Conservation (phyloP, 371 early-diverging fungal species). For the Lichtheimia corymbifera region DNA sequence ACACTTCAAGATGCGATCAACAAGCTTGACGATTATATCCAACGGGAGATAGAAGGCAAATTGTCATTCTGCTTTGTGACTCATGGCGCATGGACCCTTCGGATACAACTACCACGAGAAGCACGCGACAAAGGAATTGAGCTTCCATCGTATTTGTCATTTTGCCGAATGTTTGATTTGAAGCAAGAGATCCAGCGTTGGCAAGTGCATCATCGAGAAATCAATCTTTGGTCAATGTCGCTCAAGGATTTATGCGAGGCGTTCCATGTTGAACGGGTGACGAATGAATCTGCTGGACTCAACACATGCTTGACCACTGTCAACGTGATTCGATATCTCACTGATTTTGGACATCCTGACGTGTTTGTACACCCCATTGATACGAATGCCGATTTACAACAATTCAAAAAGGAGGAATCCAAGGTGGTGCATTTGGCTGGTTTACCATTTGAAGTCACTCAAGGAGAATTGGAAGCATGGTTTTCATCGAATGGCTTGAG, state of each 20-base stretch:
- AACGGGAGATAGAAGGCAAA: constrained; percentile 54
- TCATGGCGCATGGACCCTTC: constrained; percentile 76
- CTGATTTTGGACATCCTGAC: constrained; percentile 55
- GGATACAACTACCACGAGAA: constrained; percentile 74
- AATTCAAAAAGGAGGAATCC: constrained; percentile 70
- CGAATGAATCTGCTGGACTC: constrained; percentile 59
- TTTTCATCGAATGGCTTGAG: constrained; percentile 60
- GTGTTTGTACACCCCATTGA: constrained; percentile 70
- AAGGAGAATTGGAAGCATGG: constrained; percentile 68
- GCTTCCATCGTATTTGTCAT: constrained; percentile 59
- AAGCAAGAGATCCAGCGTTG: constrained; percentile 71
- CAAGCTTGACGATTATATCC: constrained; percentile 61
- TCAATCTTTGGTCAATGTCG: constrained; percentile 55
- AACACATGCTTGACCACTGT: constrained; percentile 66
- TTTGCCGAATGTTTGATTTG: constrained; percentile 72
- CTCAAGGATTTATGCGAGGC: constrained; percentile 65
- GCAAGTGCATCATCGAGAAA: constrained; percentile 65
- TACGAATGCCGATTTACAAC: constrained; percentile 59
- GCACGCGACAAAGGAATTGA: constrained; percentile 68
- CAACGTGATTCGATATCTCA: constrained; percentile 55
- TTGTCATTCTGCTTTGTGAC: constrained; percentile 74
- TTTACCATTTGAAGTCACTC: constrained; percentile 63
- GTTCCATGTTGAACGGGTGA: constrained; percentile 50
- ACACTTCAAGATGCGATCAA: constrained; percentile 61
- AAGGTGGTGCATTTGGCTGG: constrained; percentile 67